A percentile compares a stretch with the other conserved stretches of the same genome.
phyloP scores from a whole-genome alignment of 2,329 filamentous ascomycete species.

The Cladosporium sp. region DNA sequence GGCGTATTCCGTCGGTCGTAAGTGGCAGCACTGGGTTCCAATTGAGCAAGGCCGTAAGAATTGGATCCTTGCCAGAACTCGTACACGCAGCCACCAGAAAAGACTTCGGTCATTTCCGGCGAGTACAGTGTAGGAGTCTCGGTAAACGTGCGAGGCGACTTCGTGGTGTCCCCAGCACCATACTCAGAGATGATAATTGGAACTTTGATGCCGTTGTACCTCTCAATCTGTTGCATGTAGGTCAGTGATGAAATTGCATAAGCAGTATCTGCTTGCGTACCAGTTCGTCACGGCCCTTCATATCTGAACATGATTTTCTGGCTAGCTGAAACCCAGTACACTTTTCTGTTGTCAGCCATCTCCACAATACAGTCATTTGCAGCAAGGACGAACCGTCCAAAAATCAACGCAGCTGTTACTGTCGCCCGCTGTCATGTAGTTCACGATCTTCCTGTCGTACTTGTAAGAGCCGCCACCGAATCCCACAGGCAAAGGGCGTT shows the following conservation, averaged over 20 bases:
- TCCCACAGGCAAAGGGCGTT: constrained; percentile 25
- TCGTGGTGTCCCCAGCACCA: constrained; percentile 1
- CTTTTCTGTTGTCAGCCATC: not conserved
- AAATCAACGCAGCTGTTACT: not conserved
- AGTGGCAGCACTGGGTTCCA: not conserved
- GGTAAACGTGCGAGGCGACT: constrained; percentile 15
- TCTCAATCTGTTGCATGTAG: not conserved
- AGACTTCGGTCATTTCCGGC: constrained; percentile 19
- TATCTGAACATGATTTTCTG: not conserved
- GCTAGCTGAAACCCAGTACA: not conserved
- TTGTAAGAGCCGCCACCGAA: constrained; percentile 16
- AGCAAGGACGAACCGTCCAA: not conserved
- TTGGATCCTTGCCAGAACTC: constrained; percentile 20
- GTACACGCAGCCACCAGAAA: constrained; percentile 27
- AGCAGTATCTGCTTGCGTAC: not conserved
- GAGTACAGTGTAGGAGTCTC: constrained; percentile 23
- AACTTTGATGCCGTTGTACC: constrained; percentile 14
- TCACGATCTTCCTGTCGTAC: constrained; percentile 17
- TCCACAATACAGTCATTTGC: not conserved
- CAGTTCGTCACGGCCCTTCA: not conserved
- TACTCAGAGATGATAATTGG: constrained; percentile 25
- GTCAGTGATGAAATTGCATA: not conserved
- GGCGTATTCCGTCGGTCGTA: not conserved
- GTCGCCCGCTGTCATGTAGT: constrained; percentile 21
- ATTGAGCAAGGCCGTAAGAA: constrained; percentile 20